Conservation (phyloP, 108 stramenopile genomes). For the Chaetoceros muelleri region DNA sequence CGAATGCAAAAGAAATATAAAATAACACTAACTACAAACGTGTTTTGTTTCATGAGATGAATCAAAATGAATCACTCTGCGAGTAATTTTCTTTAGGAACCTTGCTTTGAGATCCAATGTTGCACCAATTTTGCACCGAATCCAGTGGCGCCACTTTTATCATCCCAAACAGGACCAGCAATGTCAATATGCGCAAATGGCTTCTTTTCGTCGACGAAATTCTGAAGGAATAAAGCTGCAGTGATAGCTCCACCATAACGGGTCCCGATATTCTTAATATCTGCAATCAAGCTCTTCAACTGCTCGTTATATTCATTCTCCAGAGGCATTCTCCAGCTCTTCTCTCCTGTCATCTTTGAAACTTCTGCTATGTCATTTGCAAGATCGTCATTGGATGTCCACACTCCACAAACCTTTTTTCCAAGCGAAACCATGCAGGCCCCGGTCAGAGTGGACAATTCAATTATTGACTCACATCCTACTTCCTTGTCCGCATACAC, state of each 20-base stretch:
- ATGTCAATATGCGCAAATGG: conserved; percentile 27
- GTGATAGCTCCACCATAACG: conserved; percentile 34
- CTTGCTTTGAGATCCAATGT: conserved; percentile 52
- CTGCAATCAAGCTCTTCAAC: conserved; percentile 20
- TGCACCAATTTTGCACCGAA: conserved; percentile 66
- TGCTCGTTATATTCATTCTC: conserved; percentile 15
- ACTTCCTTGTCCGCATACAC: conserved; percentile 93
- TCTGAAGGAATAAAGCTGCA: conserved; percentile 32
- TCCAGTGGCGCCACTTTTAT: conserved; percentile 57
- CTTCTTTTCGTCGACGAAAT: conserved; percentile 23
- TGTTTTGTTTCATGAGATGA: too few species aligned
- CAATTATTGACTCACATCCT: conserved; percentile 86
- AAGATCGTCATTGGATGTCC: conserved; percentile 30
- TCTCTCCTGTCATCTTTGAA: conserved; percentile 29
- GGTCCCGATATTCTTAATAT: conserved; percentile 19
- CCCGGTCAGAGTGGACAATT: conserved; percentile 88
- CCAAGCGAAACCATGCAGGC: conserved; percentile 85
- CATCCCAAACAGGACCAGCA: conserved; percentile 46
- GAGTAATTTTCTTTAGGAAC: conserved; percentile 14
- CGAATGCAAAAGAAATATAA: too few species aligned
- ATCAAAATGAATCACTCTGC: too few species aligned
- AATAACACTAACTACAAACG: too few species aligned
- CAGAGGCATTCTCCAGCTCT: conserved; percentile 27
- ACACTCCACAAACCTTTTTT: conserved; percentile 36
- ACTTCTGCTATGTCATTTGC: conserved; percentile 24